phyloP scores from a whole-genome alignment of 2,329 filamentous ascomycete genomes.

The Parastagonospora nodorum region DNA sequence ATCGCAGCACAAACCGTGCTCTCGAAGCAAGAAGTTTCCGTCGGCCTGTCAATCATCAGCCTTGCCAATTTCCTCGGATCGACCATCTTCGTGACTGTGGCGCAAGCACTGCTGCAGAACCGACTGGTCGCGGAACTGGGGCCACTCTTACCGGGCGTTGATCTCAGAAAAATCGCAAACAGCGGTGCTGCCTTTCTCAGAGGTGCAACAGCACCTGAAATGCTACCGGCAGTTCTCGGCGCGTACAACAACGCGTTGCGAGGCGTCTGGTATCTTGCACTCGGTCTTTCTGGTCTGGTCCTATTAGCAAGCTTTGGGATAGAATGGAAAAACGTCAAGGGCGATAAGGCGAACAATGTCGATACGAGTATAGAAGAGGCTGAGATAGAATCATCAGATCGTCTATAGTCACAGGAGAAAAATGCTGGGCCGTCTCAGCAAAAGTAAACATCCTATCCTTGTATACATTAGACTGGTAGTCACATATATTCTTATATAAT shows the following conservation, averaged over 20 bases:
- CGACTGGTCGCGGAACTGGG: not conserved
- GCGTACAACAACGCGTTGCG: not conserved
- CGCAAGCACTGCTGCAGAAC: not conserved
- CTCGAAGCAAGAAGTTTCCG: slow-evolving; percentile 41
- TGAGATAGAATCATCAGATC: too few species aligned
- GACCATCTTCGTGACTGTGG: not conserved
- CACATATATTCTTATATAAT: too few species aligned
- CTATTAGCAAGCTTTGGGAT: not conserved
- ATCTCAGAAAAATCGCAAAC: not conserved
- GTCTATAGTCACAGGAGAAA: too few species aligned
- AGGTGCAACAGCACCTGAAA: not conserved
- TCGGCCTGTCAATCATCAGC: slow-evolving; percentile 29
- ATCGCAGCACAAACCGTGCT: slow-evolving; percentile 41
- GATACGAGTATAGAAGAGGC: too few species aligned
- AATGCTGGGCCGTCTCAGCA: too few species aligned
- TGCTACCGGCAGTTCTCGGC: not conserved
- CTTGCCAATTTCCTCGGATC: not conserved
- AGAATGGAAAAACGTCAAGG: not conserved
- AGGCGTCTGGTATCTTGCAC: not conserved
- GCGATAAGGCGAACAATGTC: not conserved
- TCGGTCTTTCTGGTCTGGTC: not conserved
- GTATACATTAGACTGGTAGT: too few species aligned
- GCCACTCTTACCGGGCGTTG: not conserved
- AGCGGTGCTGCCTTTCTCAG: not conserved
- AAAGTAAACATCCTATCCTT: too few species aligned